Conservation (phyloP, 2,329 filamentous ascomycete genomes). For the Botrytis porri region DNA sequence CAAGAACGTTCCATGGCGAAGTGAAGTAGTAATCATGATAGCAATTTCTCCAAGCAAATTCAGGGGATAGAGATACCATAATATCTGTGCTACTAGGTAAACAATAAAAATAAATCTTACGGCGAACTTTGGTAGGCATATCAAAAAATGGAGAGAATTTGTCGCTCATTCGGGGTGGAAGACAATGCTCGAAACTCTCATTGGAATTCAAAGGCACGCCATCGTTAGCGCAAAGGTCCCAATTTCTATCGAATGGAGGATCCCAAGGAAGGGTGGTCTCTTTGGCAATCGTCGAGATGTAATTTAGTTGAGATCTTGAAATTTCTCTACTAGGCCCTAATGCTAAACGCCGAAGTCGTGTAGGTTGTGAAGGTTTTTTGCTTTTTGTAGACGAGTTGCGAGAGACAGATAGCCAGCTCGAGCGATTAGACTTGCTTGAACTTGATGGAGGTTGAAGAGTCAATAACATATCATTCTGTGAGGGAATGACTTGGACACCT, state of each 20-base stretch:
- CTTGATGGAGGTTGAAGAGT: background rate
- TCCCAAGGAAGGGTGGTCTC: conserved; percentile 12
- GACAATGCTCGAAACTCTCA: background rate
- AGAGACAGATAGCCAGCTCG: conserved; percentile 7
- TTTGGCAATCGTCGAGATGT: background rate
- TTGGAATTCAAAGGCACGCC: background rate
- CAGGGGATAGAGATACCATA: conserved; percentile 31
- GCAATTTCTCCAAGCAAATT: conserved; percentile 30
- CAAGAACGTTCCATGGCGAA: conserved; percentile 31
- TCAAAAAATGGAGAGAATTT: conserved; percentile 22
- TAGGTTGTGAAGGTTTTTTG: background rate
- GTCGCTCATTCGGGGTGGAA: background rate
- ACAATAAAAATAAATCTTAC: conserved; percentile 32
- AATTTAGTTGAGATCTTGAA: background rate
- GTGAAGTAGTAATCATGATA: conserved; percentile 32
- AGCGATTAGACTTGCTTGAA: conserved; percentile 3
- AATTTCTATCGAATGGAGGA: conserved; percentile 22
- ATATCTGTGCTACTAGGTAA: conserved; percentile 27
- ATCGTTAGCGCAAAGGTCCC: conserved; percentile 22
- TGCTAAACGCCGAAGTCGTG: background rate
- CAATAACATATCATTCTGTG: background rate
- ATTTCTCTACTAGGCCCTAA: background rate
- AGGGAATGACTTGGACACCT: background rate
- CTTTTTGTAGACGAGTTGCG: conserved; percentile 11
- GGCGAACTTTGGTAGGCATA: conserved; percentile 27